phyloP scores from a whole-genome alignment of 108 stramenopile genomes.

The Cyclostephanos invisitatus region DNA sequence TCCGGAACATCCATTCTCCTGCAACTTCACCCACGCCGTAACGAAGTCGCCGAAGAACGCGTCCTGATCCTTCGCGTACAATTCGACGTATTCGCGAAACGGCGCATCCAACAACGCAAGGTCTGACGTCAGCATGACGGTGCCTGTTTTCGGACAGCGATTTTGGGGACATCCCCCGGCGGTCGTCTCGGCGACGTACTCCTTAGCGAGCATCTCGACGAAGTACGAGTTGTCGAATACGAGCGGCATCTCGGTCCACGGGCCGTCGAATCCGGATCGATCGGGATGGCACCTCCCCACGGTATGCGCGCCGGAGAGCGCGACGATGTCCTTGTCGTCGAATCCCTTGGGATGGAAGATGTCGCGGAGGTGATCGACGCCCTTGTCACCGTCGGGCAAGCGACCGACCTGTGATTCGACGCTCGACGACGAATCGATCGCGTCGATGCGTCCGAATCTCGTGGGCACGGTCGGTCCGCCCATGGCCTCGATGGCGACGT shows the following conservation, averaged over 20 bases:
- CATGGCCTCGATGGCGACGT: conserved; percentile 57
- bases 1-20: conserved; percentile 47
- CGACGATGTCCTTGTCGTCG: conserved; percentile 70
- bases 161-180: conserved; percentile 48
- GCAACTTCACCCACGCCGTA: conserved; percentile 47
- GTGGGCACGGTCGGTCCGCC: conserved; percentile 61
- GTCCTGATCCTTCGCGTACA: conserved; percentile 43
- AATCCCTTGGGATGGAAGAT: conserved; percentile 84
- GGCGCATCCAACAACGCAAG: conserved; percentile 49
- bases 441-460: conserved; percentile 57
- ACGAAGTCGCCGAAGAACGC: conserved; percentile 44
- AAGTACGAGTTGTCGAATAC: conserved; percentile 61
- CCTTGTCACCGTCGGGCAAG: conserved; percentile 61
- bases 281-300: conserved; percentile 68
- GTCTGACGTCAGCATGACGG: conserved; percentile 51
- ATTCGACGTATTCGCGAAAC: conserved; percentile 35
- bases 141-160: conserved; percentile 22
- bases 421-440: conserved; percentile 25
- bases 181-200: conserved; percentile 41
- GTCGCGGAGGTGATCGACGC: conserved; percentile 60
- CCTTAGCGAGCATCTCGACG: conserved; percentile 47
- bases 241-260: conserved; percentile 52
- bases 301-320: conserved; percentile 67
- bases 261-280: conserved; percentile 56
- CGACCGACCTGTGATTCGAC: conserved; percentile 45